Conservation (phyloP, 768 basidiomycete genomes). For the Amanita pseudoporphyria region DNA sequence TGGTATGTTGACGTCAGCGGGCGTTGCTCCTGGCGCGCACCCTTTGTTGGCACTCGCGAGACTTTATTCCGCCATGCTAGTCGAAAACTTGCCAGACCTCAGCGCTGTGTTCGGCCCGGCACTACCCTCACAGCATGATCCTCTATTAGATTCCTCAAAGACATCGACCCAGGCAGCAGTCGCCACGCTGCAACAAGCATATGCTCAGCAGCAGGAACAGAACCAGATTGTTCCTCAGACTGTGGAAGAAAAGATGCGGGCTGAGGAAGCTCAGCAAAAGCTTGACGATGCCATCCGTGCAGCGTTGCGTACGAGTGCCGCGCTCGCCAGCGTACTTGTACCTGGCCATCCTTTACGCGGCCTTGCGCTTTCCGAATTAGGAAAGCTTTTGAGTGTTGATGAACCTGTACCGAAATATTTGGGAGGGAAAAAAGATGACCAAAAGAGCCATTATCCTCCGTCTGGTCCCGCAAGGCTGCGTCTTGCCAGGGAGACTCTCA, state of each 20-base stretch:
- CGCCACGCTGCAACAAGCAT: not conserved
- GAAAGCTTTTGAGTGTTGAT: slow-evolving; percentile 73
- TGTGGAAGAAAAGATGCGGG: not conserved
- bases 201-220: not conserved
- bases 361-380: slow-evolving; percentile 68
- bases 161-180: not conserved
- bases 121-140: not conserved
- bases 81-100: slow-evolving; percentile 33
- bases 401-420: slow-evolving; percentile 41
- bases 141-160: not conserved
- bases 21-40: slow-evolving; percentile 57
- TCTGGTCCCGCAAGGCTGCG: slow-evolving; percentile 54
- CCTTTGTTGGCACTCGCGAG: slow-evolving; percentile 70
- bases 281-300: slow-evolving; percentile 58
- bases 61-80: slow-evolving; percentile 61
- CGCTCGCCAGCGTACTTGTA: slow-evolving; percentile 41
- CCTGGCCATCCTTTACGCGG: slow-evolving; percentile 72
- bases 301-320: slow-evolving; percentile 43
- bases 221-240: not conserved
- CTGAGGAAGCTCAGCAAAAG: slow-evolving; percentile 31
- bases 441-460: slow-evolving; percentile 43
- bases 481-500: slow-evolving; percentile 54
- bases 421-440: not conserved
- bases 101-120: not conserved
- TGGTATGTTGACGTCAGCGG: slow-evolving; percentile 49